Evolutionary conservation across 176 grass and related monocot species (phyloP), one percentile per base, ranked within the genome.

Genomic region (Rhynchospora pubera): DNA sequence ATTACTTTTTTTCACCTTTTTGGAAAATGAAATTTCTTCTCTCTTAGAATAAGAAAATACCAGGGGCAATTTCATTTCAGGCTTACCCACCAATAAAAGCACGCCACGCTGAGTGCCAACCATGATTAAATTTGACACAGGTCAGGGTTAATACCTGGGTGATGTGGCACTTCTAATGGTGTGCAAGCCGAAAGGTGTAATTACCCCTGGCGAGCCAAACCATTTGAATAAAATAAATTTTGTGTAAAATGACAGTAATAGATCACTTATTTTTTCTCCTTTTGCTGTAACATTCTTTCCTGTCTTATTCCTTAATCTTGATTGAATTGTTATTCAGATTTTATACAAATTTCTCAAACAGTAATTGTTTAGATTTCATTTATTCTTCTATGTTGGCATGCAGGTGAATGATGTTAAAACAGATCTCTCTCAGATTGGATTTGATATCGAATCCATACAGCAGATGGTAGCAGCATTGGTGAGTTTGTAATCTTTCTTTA

Each of bases 401-500:
- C 86, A 98, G 92, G 92, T 98, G 7, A 84, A 18, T 82, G 95
- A 91, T 65, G 95, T 93, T 88, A 93, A 93, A 84, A 85, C 69
- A 45, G 90, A 89, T 47, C 73, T 98, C 26, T 91, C 87, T 79
- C 90, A 93, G 86, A 98, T 98, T 87, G 95, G 92, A 73, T 98
- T 98, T 87, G 95, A 94, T 80, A 91, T 94, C 79, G 92, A 89
- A 82, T 56, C 87, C 7, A 93, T 98, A 63, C 92, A 93, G 85
- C 83, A 89, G 65, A 98, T 98, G 95, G 87, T 98, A 68, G 81
- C 87, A 59, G 90, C 88, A 83, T 62, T 98, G 87, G 92, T 98
- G 79, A 98, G 95, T 87, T 48, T 80, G 22, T 79, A 63, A 5
- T 16, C 79, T 73, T 80, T 69, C 66, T 66, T 44, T 83, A 53